Evolutionary conservation across 805 yeast genomes (phyloP), one percentile per base, ranked within the genome.

Genomic region (Teunomyces funiuensis): DNA sequence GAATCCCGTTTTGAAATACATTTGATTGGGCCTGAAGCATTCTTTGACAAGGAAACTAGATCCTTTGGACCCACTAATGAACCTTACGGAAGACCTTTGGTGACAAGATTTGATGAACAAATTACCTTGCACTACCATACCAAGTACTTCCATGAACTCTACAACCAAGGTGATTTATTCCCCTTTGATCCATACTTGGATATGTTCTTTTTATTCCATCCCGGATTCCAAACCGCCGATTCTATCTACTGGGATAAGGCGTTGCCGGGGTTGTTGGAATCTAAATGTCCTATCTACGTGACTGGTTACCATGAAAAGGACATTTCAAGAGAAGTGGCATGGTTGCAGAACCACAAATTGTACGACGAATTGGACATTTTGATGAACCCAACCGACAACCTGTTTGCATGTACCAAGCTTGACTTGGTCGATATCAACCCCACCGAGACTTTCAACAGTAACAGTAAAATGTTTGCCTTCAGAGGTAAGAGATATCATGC

Each of bases 401-500:
- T 76, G 23, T 93, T 85, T 63, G 85, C 87, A 33, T 83, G 95
- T 23, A 85, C 96, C 15, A 90, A 90, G 66, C 87, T 97, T 86
- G 98, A 93, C 62, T 76, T 93, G 55, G 93, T 90, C 54, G 98
- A 91, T 61, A 66, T 80, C 47, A 81, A 88, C 61, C 98, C 98
- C 16, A 91, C 90, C 23, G 97, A 91, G 60, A 87, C 88, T 11
- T 91, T 85, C 73, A 96, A 87, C 69, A 85, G 87, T 60, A 93
- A 93, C 71, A 89, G 87, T 73, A 81, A 82, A 58, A 66, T 93
- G 42, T 90, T 88, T 64, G 99, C 91, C 8, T 79, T 90, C 65
- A 82, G 99, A 69, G 98, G 99, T 52, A 93, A 91, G 75, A 80
- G 99, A 61, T 93, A 93, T 68, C 97, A 90, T 56, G 96, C 97